Conservation (phyloP, 1,139 yeast species). For the Sugiyamaella paludigena region DNA sequence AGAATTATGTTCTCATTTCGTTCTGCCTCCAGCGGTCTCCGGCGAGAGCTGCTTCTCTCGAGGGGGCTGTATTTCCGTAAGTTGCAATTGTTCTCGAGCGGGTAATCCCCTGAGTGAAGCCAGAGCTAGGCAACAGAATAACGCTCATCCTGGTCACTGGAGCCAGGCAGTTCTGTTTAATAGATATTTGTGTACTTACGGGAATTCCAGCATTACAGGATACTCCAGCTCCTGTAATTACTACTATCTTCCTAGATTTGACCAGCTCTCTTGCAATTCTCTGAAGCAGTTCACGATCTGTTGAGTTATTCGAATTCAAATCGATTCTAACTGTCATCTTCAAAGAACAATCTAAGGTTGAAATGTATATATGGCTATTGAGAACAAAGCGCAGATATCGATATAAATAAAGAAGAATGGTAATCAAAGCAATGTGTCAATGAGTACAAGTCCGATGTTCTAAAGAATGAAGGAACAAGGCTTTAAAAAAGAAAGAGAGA, state of each 20-base stretch:
- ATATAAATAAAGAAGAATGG: too few relatives aligned
- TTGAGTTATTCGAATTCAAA: conserved; percentile 6
- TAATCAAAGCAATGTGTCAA: too few relatives aligned
- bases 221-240: conserved; percentile 88
- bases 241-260: conserved; percentile 30
- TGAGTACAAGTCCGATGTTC: too few relatives aligned
- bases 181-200: conserved; percentile 22
- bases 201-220: conserved; percentile 97
- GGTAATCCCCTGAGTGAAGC: too few relatives aligned
- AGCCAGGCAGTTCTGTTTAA: too few relatives aligned
- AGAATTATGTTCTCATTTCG: background rate
- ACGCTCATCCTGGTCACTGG: background rate
- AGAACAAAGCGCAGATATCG: too few relatives aligned
- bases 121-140: too few relatives aligned
- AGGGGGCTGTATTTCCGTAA: too few relatives aligned
- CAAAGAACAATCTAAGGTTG: background rate
- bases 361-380: background rate
- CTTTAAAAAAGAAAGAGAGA: background rate
- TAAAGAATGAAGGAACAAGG: background rate
- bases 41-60: too few relatives aligned
- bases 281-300: conserved; percentile 14
- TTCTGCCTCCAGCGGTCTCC: background rate
- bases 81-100: too few relatives aligned
- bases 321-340: conserved; percentile 16
- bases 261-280: conserved; percentile 27